phyloP scores from a whole-genome alignment of 164 flowering plant species.

The Annona squamosa region DNA sequence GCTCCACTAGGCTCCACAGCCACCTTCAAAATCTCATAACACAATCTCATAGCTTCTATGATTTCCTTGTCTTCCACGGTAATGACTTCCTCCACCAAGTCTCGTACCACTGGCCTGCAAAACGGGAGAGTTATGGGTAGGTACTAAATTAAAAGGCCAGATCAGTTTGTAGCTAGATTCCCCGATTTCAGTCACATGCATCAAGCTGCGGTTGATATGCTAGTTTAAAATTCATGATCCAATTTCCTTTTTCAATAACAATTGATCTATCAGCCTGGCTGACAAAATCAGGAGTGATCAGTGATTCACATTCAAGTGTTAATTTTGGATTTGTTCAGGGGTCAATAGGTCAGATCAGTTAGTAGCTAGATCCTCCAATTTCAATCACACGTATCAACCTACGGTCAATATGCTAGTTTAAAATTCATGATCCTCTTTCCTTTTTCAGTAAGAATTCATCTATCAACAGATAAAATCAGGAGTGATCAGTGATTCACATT shows the following conservation, averaged over 20 bases:
- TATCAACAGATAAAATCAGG: background rate
- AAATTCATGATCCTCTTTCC: background rate
- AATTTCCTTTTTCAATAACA: too few relatives aligned
- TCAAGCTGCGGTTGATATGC: background rate
- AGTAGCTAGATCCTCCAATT: too few relatives aligned
- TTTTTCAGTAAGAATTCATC: background rate
- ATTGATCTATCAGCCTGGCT: background rate
- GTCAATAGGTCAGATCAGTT: too few relatives aligned
- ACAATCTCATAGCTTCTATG: conserved; percentile 70
- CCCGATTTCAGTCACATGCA: background rate
- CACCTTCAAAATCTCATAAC: conserved; percentile 76
- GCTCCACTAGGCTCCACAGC: conserved; percentile 95
- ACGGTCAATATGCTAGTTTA: background rate
- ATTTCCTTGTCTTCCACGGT: conserved; percentile 73
- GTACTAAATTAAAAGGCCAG: background rate
- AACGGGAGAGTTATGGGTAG: background rate
- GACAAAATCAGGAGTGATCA: background rate
- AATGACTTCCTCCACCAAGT: conserved; percentile 72
- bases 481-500: background rate
- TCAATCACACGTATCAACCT: background rate
- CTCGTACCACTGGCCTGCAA: conserved; percentile 82
- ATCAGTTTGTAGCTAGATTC: too few relatives aligned
- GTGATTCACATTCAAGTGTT: background rate
- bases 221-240: background rate
- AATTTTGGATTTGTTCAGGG: too few relatives aligned